A percentile compares a stretch with the other conserved stretches of the same genome.
Conservation (phyloP, 129 eudicot species). For the Escallonia rubra region DNA sequence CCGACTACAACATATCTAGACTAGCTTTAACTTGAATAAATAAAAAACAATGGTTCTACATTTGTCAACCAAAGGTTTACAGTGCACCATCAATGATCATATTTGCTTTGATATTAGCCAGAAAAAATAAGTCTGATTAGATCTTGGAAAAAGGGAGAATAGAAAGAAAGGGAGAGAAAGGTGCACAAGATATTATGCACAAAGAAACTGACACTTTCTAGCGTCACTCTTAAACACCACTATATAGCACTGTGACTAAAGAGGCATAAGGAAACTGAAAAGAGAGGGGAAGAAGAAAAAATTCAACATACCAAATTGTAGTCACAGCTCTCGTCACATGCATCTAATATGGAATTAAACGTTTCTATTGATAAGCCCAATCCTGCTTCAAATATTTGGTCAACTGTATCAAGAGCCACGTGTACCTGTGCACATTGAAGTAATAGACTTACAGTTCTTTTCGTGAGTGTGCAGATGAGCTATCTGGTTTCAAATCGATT, state of each 20-base stretch:
- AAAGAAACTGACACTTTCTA: background rate
- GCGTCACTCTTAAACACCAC: background rate
- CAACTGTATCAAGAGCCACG: constrained; percentile 64
- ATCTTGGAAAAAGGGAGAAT: too few relatives aligned
- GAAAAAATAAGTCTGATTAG: too few relatives aligned
- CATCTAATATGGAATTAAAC: constrained; percentile 45
- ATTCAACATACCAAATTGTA: constrained; percentile 58
- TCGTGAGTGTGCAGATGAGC: background rate
- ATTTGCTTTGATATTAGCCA: too few relatives aligned
- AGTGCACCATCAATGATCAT: too few relatives aligned
- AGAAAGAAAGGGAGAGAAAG: too few relatives aligned
- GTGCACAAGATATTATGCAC: background rate
- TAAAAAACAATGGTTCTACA: too few relatives aligned
- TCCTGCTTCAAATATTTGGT: constrained; percentile 53
- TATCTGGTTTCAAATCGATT: background rate
- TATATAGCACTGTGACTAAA: constrained; percentile 1
- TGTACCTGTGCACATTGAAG: constrained; percentile 37
- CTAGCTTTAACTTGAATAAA: too few relatives aligned
- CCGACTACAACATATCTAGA: too few relatives aligned
- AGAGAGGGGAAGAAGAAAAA: background rate
- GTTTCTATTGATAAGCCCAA: constrained; percentile 32
- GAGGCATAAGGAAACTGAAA: background rate
- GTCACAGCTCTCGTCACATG: constrained; percentile 61
- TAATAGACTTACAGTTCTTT: constrained; percentile 7
- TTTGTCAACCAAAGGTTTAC: too few relatives aligned